These are phyloP conservation scores for Rhytidiadelphus loreus DNA, from an alignment of 225 moss, liverwort and hornwort species.

Conservation along the genomic window DNA sequence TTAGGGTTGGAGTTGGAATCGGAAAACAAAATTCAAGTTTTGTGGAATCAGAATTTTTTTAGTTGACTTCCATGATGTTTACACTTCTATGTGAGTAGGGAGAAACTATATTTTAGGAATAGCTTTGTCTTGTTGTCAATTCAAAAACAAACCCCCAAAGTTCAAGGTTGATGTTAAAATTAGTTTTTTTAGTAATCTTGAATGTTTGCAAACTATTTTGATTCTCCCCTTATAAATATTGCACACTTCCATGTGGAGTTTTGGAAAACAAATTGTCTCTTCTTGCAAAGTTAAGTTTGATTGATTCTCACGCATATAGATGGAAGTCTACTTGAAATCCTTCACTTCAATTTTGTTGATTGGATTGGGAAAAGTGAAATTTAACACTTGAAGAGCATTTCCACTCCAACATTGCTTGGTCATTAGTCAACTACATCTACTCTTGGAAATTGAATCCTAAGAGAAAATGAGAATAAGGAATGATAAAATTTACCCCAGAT, in stretches of 20 bases:
- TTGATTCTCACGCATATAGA: too few species aligned
- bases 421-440: too few species aligned
- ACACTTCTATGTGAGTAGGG: background rate
- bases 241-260: background rate
- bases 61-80: background rate
- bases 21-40: background rate
- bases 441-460: background rate
- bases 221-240: background rate
- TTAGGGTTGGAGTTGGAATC: too few species aligned
- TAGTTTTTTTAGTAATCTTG: background rate
- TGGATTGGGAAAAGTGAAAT: background rate
- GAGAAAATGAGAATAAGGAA: fast-evolving
- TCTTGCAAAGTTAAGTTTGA: fast-evolving
- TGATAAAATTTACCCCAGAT: too few species aligned
- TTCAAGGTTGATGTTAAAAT: too few species aligned
- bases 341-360: background rate
- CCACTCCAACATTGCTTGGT: fast-evolving
- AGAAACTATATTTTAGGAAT: background rate
- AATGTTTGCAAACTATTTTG: background rate
- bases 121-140: background rate
- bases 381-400: background rate
- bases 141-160: too few species aligned
- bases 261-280: fast-evolving
- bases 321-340: fast-evolving
- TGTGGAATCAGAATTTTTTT: background rate